Evolutionary conservation across 1,284 basidiomycete species (phyloP), one percentile per base, ranked within the genome.

Genomic region (Entoloma clypeatum): DNA sequence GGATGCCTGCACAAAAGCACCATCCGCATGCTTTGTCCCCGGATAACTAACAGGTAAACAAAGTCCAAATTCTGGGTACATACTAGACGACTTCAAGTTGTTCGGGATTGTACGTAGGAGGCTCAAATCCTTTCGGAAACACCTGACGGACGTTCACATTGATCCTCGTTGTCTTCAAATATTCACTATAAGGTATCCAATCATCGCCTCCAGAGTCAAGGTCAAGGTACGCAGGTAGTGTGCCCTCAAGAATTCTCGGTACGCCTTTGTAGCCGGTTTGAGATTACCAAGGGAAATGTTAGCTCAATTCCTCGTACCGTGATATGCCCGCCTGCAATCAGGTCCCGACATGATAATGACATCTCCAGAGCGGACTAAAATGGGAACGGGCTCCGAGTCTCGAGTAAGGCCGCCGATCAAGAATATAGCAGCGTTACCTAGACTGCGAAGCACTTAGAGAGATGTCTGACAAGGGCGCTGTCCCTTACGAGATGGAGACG

Each of bases 91-190:
- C 19, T 29, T 9, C 25, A n/a, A 17, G 14, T 38, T 11, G 36
- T n/a, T 36, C 19, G 23, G 18, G 32, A 18, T 32, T 13, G n/a
- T 16, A 18, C 19, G 13, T 14, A 18, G 18, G 21, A 13, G 77
- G 76, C 44, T 75, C 61, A 50, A 86, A 86, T 4, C 74, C 79
- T 55, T 74, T 82, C 2, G 85, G 84, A 59, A 88, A 87, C 9
- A 88, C 92, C 60, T 94, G 91, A 39, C 92, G 70, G 3, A 92
- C 89, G 55, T 95, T 96, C 44, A 95, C 72, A 56, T 96, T 96
- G 54, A 96, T 85, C 39, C 90, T 71, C 2, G 84, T 74, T 5
- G 72, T 75, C 10, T 56, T 58, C 61, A 91, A 65, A 57, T 88
- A 92, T 25, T 72, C 63, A 36, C 65, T 72, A 50, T 86, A 84